These are phyloP conservation scores for Collybia nuda DNA, from an alignment of 768 basidiomycete species.

Conservation along the genomic window DNA sequence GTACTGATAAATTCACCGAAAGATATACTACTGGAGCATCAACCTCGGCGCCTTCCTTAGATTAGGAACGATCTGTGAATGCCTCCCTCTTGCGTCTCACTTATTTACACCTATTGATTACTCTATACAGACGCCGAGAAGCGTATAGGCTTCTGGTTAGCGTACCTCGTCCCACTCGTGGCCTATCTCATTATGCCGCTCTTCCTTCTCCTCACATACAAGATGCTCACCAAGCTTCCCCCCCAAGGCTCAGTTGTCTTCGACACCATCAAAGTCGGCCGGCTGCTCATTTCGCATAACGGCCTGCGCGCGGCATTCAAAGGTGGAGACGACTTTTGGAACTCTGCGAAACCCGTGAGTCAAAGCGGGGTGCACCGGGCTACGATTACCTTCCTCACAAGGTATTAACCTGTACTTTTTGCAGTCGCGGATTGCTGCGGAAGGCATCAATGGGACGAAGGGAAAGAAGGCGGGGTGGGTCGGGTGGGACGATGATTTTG, in stretches of 20 bases:
- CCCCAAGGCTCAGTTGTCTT: conserved; percentile 34
- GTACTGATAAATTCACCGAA: not conserved
- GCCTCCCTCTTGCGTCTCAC: not conserved
- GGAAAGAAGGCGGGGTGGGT: conserved; percentile 15
- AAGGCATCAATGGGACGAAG: conserved; percentile 12
- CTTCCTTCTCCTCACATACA: conserved; percentile 24
- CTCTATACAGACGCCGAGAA: conserved; percentile 12
- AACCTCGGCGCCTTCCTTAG: conserved; percentile 16
- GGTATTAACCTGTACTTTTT: no score
- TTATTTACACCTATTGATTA: not conserved
- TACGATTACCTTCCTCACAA: no score
- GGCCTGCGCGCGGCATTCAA: conserved; percentile 15
- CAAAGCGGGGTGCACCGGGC: no score
- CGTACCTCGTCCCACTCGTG: conserved; percentile 21
- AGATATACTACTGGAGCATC: conserved; percentile 16
- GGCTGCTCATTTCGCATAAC: conserved; percentile 10
- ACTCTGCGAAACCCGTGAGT: conserved; percentile 22
- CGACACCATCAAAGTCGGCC: conserved; percentile 21
- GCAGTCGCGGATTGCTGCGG: conserved; percentile 17
- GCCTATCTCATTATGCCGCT: conserved; percentile 30
- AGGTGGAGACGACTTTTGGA: conserved; percentile 24
- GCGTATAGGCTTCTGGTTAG: conserved; percentile 24
- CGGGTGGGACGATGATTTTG: conserved; percentile 30
- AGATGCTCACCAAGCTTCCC: conserved; percentile 25
- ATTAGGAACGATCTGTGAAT: conserved; percentile 14